A percentile compares a stretch with the other conserved stretches of the same genome.
Evolutionary conservation across 305 asterid species (phyloP).

Genomic region (Plantago coronopus): DNA sequence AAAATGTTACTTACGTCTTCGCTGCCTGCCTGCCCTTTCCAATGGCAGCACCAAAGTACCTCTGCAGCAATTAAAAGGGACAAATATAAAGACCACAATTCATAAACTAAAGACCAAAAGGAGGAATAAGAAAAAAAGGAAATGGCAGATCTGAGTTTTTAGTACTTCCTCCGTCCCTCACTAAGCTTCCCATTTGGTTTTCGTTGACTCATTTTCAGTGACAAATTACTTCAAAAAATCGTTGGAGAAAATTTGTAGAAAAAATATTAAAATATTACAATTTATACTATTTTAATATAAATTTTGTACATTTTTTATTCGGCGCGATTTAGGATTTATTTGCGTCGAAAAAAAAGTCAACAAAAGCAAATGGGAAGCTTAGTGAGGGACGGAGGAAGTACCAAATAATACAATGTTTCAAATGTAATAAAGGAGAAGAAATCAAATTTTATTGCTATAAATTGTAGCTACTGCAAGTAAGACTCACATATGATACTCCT

Average conservation of each 20-base stretch:
- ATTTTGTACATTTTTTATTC: too few species aligned
- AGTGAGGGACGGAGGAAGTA: too few species aligned
- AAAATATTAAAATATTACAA: too few species aligned
- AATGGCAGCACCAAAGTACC: conserved; percentile 62
- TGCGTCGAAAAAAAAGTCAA: too few species aligned
- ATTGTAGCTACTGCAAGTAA: conserved; percentile 1
- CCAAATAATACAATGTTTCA: neutral
- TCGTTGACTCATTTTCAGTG: too few species aligned
- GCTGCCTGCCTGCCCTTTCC: conserved; percentile 52
- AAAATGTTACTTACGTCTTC: conserved; percentile 46
- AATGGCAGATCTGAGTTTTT: neutral
- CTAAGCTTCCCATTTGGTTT: too few species aligned
- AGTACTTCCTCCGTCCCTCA: too few species aligned
- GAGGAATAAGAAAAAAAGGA: neutral
- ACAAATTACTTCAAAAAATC: too few species aligned
- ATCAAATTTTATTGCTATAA: conserved; percentile 9
- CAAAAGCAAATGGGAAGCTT: too few species aligned
- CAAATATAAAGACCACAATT: conserved; percentile 15
- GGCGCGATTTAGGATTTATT: too few species aligned
- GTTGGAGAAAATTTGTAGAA: too few species aligned
- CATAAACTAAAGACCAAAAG: conserved; percentile 12
- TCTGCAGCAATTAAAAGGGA: conserved; percentile 31
- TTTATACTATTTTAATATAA: too few species aligned
- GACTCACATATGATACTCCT: conserved; percentile 76
- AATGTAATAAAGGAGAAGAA: conserved; percentile 5